Base-by-base conservation (phyloP, 2,329 filamentous ascomycete species). In the Aspergillus uvarum region DNA sequence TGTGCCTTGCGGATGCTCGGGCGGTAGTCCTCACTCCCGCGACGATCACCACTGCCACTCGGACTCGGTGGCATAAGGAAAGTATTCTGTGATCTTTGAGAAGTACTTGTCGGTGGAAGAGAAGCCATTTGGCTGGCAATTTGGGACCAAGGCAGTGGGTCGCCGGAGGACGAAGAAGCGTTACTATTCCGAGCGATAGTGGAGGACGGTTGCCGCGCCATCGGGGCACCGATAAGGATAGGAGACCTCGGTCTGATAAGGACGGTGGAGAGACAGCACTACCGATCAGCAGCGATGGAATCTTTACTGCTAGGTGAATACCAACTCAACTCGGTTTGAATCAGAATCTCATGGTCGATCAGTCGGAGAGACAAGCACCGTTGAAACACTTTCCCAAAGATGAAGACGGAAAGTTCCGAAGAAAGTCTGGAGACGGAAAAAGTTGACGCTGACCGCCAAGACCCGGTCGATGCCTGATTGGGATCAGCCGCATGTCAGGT, bases 41-140 rank as follows among this genome's bases (percentile, higher is more conserved):
- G 76, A 59, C 85, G 83, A 68, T 83, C 84, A 74, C 89, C 91
- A 60, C 87, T 81, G 74, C 89, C 91, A 60, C 87, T 81, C 14
- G 92, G 91, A 63, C 89, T 92, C 71, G 91, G 90, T 19, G 92
- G 89, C 91, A 98, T 95, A 71, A 96, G 87, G 79, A 94, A 96
- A 24, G 93, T 92, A 72, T 90, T 91, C 77, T 52, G 84, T 77
- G 63, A 78, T 78, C 82, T 82, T 52, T 64, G 64, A 59, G 56
- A 57, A 47, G 81, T 81, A 29, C 26, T 29, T 29, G 26, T 29
- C 53, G 78, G 71, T 53, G 78, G 70, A 55, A 68, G 71, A 66
- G 74, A 75, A 64, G 65, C 63, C 60, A 69, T 70, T 56, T 65
- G 62, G 57, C 67, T 67, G 56, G 68, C 68, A 63, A 61, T 54